phyloP scores from a whole-genome alignment of 2,329 filamentous ascomycete genomes.

The Ascocoryne sarcoides region DNA sequence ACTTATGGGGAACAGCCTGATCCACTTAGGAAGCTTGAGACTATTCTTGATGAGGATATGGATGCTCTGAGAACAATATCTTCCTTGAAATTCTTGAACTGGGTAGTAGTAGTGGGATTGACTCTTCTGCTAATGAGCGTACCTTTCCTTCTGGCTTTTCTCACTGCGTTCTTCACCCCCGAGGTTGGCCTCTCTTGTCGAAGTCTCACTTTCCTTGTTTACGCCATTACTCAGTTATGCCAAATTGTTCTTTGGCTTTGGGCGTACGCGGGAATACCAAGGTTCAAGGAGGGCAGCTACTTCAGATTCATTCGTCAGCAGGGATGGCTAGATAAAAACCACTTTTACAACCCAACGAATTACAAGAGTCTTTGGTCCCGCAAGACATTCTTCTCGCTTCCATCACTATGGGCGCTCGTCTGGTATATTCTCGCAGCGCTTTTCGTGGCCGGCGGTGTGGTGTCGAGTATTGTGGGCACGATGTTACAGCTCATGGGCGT shows the following conservation, averaged over 20 bases:
- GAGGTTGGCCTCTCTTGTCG: conserved; percentile 28
- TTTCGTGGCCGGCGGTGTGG: conserved; percentile 9
- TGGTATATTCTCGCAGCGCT: conserved; percentile 11
- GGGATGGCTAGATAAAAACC: conserved; percentile 8
- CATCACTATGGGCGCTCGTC: conserved; percentile 10
- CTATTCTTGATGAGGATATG: conserved; percentile 11
- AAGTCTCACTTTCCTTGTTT: conserved; percentile 29
- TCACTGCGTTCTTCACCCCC: conserved; percentile 30
- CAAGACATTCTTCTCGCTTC: conserved; percentile 3
- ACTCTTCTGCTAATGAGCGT: conserved; percentile 11
- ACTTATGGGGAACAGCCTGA: conserved; percentile 8
- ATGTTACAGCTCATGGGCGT: conserved; percentile 17
- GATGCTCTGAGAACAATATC: conserved; percentile 7
- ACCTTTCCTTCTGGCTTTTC: conserved; percentile 28
- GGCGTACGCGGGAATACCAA: conserved; percentile 7
- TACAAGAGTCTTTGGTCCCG: not conserved
- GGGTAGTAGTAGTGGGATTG: conserved; percentile 11
- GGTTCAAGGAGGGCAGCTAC: conserved; percentile 1
- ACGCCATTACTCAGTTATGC: conserved; percentile 27
- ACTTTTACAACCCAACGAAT: conserved; percentile 8
- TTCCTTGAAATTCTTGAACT: conserved; percentile 8
- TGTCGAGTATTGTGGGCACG: conserved; percentile 11
- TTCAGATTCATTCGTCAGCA: conserved; percentile 7
- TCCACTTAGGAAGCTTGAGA: conserved; percentile 1
- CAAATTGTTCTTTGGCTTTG: conserved; percentile 20